Percentiles rank a stretch among this genome's conserved stretches.
Conservation (phyloP, 2,329 filamentous ascomycete genomes). For the Neopestalotiopsis sp. region DNA sequence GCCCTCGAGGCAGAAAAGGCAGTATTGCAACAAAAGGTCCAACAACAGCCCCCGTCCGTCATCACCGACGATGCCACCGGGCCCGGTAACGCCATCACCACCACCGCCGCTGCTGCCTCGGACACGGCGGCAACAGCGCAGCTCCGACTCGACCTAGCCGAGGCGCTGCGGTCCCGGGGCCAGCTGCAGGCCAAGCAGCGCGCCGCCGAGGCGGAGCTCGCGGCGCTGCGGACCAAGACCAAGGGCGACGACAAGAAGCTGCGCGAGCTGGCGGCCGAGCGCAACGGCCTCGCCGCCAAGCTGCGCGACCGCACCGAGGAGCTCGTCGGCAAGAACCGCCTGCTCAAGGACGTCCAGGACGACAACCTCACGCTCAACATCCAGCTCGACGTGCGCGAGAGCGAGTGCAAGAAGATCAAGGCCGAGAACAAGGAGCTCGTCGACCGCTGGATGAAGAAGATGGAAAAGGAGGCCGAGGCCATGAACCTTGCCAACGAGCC, state of each 20-base stretch:
- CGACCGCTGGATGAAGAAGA: constrained; percentile 88
- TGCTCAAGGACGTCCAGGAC: constrained; percentile 89
- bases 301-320: constrained; percentile 86
- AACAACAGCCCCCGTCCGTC: constrained; percentile 28
- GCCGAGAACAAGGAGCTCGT: constrained; percentile 89
- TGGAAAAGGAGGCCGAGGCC: constrained; percentile 83
- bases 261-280: constrained; percentile 66
- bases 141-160: constrained; percentile 73
- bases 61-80: constrained; percentile 8
- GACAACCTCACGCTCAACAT: constrained; percentile 88
- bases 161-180: constrained; percentile 76
- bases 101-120: constrained; percentile 23
- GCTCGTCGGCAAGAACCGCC: constrained; percentile 79
- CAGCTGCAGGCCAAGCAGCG: constrained; percentile 70
- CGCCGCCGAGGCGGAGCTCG: constrained; percentile 67
- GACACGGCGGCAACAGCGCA: constrained; percentile 48
- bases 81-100: constrained; percentile 23
- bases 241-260: constrained; percentile 67
- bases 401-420: constrained; percentile 73
- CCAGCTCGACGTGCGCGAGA: constrained; percentile 85
- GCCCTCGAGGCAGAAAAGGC: constrained; percentile 65
- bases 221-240: constrained; percentile 62
- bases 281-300: constrained; percentile 65
- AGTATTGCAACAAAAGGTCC: constrained; percentile 33
- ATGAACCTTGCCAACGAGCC: constrained; percentile 76